Evolutionary conservation across 768 basidiomycete species (phyloP), one percentile per base, ranked within the genome.

Genomic region (Kwoniella dejecticola): DNA sequence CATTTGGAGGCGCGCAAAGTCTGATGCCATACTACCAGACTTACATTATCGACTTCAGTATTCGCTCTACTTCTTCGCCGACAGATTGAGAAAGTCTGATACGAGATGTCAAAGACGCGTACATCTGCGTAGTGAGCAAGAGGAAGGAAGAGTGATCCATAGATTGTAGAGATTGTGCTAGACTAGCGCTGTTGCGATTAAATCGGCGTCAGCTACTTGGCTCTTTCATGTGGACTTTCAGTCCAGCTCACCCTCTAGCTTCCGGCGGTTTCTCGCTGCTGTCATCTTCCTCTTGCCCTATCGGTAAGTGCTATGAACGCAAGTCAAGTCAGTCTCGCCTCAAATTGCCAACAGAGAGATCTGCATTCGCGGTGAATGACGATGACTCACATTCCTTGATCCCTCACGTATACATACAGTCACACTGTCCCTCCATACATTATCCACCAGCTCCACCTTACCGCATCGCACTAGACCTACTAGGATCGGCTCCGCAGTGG

Each of bases 91-190:
- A 78, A 0, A 88, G 86, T 71, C 89, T 83, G 3, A 94, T 81
- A 46, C 85, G 85, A 54, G 83, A 84, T 38, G 91, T 77, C 47
- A 90, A 82, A 53, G 82, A 82, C 46, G 77, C 79, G 73, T 88
- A 91, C 68, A 91, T 83, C 19, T 79, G 74, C 49, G 83, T 83
- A 19, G 89, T 79, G n/a, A 89, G 80, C 12, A 78, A 74, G 53
- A 87, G 81, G 71, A 92, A 95, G 6, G 87, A 85, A 0, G 80
- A 50, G 59, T 92, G 90, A 3, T 82, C 78, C 85, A 92, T 85
- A 15, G 81, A 81, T 58, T 86, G 85, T 38, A 95, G 77, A 48
- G 85, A 82, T 54, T 83, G 82, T 26, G 84, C 82, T 55, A 87
- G 79, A 27, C 78, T 82, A 40, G 69, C 67, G 3, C 75, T 76